Conservation (phyloP, 352 stramenopile species). For the Pythium pyrilobum region DNA sequence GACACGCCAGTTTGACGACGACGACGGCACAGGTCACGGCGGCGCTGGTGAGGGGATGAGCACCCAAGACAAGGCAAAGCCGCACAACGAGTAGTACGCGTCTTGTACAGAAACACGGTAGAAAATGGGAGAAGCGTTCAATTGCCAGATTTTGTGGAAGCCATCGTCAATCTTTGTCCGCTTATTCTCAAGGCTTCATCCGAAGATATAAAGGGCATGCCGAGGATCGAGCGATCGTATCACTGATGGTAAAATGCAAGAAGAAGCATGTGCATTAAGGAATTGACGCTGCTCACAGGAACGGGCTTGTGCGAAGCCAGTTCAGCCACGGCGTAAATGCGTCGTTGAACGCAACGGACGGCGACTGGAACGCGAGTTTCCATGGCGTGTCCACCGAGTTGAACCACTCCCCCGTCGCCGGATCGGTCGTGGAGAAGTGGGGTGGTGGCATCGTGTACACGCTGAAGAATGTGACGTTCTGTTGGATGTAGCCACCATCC, state of each 20-base stretch:
- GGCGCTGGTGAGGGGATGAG: neutral
- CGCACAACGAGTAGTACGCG: neutral
- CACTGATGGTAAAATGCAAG: too few relatives aligned
- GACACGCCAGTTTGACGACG: conserved; percentile 36
- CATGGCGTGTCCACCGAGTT: conserved; percentile 6
- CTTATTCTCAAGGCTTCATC: too few relatives aligned
- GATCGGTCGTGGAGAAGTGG: neutral
- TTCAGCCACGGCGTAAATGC: conserved; percentile 3
- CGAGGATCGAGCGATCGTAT: too few relatives aligned
- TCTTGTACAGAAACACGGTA: neutral
- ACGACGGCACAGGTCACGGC: conserved; percentile 25
- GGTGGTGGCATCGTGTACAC: conserved; percentile 2
- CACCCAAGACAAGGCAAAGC: neutral
- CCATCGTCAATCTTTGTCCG: too few relatives aligned
- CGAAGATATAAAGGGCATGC: too few relatives aligned
- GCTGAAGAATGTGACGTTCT: conserved; percentile 1
- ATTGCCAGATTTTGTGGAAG: too few relatives aligned
- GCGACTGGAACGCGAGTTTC: conserved; percentile 8
- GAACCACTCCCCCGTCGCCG: neutral
- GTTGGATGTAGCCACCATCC: neutral
- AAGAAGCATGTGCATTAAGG: too few relatives aligned
- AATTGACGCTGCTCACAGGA: too few relatives aligned
- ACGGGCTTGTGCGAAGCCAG: too few relatives aligned
- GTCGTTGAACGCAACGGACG: conserved; percentile 2
- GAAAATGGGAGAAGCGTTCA: neutral